Evolutionary conservation across 306 rosid species (phyloP), one percentile per base, ranked within the genome.

Genomic region (Malus asiatica): DNA sequence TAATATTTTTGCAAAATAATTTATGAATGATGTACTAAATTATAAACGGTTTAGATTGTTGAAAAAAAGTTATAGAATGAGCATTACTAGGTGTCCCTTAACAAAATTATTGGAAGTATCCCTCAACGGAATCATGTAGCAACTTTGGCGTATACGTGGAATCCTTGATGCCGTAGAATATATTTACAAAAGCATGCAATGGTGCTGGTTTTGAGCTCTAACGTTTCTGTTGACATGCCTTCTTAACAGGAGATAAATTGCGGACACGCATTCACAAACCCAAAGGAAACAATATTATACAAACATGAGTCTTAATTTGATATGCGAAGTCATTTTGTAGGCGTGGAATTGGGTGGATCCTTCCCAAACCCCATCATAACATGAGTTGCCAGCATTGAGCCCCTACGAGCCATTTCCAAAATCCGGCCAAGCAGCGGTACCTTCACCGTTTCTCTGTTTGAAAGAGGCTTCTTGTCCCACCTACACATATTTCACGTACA

Each of bases 401-500:
- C 89, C 75, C 93, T 77, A n/a, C 97, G 97, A 78, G 83, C 72
- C 82, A 87, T 55, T 77, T 91, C 93, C 57, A 84, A 65, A 66
- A 84, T 15, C 67, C 90, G 88, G 51, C 93, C 98, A 8, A 91
- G 45, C 51, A 89, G 74, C 9, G 97, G 96, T 32, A 89, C 27
- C 75, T 85, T 79, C 13, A 66, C 89, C 8, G 93, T 87, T 68
- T 91, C 98, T 81, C 87, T 85, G 57, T 89, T 91, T 86, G 79
- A 83, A 52, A 93, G 77, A 27, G 97, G 96, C 79, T 91, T 91
- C 76, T 82, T 88, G 84, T 89, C 74, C 98, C 98, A 91, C 97
- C 98, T 93, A 68, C 55, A 44, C 22, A 53, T 22, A 51, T 38
- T 53, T 38, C 46, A 45, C 35, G 62, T 18, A 22, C 44, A 72